Evolutionary conservation across 805 yeast species (phyloP), one percentile per base, ranked within the genome.

Genomic region (Debaryomyces maramus): DNA sequence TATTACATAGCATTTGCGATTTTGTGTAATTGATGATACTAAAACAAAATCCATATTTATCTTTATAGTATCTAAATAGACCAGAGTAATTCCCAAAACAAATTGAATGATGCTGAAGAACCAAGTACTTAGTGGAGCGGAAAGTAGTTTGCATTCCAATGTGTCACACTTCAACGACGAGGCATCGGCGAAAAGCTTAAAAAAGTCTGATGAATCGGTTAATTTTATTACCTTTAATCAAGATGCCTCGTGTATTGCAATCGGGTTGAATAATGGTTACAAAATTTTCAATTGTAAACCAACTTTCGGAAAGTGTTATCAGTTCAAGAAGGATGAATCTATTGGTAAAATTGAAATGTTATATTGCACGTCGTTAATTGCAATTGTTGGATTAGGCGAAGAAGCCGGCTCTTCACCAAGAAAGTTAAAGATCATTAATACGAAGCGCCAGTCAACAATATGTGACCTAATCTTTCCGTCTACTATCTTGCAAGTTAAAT

Each of bases 331-430:
- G 38, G 60, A 61, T 38, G 83, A 81, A 34, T 77, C 86, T 1
- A 76, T 82, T 9, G 83, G 83, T 1, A 74, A 86, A 1, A 81
- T 88, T 8, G 96, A 89, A 57, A 90, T 93, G 97, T 75, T 91
- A 18, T 91, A 89, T 55, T 75, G 89, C 31, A 88, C 98, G 0
- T 85, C 95, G 5, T 70, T 91, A 27, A 77, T 93, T 17, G 97
- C 95, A 0, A 67, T 88, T 5, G 95, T 88, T 2, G 91, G 89
- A 6, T 66, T 79, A 36, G 91, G 90, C 2, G 87, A 82, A 40
- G 83, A 77, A 46, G 81, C 85, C 4, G 73, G 73, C 6, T 72
- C 81, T 13, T 80, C 88, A 6, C 95, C 96, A n/a, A 73, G 97
- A 44, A 80, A 89, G 48, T 73, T 91, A 44, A 81, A 82, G 55